These are phyloP conservation scores for Phaeoacremonium minimum DNA, from an alignment of 2,329 filamentous ascomycete genomes.

Conservation along the genomic window DNA sequence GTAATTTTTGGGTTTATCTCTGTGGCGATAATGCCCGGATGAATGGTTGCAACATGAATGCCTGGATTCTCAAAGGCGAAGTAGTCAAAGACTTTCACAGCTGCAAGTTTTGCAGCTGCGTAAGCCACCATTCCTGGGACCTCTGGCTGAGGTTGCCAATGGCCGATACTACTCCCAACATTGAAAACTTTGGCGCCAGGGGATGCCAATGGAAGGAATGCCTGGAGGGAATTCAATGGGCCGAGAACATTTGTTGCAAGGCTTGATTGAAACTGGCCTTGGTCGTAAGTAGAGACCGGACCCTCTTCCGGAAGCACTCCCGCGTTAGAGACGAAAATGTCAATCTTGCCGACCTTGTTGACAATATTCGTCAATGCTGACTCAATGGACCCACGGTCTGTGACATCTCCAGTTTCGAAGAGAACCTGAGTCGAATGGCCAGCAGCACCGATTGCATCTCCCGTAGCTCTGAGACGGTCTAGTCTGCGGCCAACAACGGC, in stretches of 20 bases:
- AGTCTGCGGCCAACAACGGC: slow-evolving; percentile 23
- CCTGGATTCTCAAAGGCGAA: slow-evolving; percentile 11
- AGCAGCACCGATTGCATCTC: slow-evolving; percentile 3
- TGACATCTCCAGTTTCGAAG: slow-evolving; percentile 7
- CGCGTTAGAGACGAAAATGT: slow-evolving; percentile 12
- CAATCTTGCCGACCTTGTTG: slow-evolving; percentile 6
- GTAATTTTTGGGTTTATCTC: slow-evolving; percentile 6
- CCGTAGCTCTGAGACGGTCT: slow-evolving; percentile 11
- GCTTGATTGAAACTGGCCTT: background rate
- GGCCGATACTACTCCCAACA: no score
- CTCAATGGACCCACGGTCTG: slow-evolving; percentile 2
- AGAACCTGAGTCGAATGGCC: slow-evolving; percentile 3
- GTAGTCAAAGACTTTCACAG: slow-evolving; percentile 12
- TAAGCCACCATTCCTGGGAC: slow-evolving; percentile 8
- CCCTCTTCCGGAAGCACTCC: slow-evolving; percentile 4
- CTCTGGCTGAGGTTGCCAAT: no score
- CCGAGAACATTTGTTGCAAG: slow-evolving; percentile 18
- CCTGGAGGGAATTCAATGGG: slow-evolving; percentile 16
- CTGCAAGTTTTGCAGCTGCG: slow-evolving; percentile 9
- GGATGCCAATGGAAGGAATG: slow-evolving; percentile 13
- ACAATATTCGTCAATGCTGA: slow-evolving; percentile 5
- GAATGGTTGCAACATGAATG: slow-evolving; percentile 8
- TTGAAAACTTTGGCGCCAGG: slow-evolving; percentile 14
- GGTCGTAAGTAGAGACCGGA: slow-evolving; percentile 3
- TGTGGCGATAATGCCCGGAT: slow-evolving; percentile 12